Evolutionary conservation across 495 filamentous ascomycete species (phyloP).

Genomic region (Hypoxylon perforatum): DNA sequence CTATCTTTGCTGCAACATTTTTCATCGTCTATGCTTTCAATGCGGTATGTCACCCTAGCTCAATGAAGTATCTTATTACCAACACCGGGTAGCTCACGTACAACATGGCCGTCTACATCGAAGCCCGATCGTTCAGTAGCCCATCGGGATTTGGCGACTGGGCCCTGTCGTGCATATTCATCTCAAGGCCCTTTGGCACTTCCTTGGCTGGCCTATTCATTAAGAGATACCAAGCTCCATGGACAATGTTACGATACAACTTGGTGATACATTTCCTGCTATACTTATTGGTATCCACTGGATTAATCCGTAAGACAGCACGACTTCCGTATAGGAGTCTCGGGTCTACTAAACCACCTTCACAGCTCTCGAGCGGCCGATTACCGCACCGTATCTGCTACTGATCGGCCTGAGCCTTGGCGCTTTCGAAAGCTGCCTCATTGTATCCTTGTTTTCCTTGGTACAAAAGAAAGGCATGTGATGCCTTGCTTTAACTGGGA

Average conservation of each 20-base stretch:
- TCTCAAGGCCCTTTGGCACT: slow-evolving; percentile 6
- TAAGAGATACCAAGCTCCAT: slow-evolving; percentile 1
- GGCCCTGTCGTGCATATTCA: slow-evolving; percentile 9
- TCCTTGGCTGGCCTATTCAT: background rate
- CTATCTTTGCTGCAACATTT: background rate
- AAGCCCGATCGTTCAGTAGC: slow-evolving; percentile 1
- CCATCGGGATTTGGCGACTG: slow-evolving; percentile 8
- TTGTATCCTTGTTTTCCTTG: slow-evolving; percentile 7
- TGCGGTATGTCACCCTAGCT: background rate
- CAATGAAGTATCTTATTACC: background rate
- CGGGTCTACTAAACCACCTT: background rate
- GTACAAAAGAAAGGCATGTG: slow-evolving; percentile 5
- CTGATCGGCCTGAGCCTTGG: slow-evolving; percentile 5
- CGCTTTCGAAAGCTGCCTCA: slow-evolving; percentile 10
- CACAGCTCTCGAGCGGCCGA: slow-evolving; percentile 1
- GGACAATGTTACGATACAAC: slow-evolving; percentile 2
- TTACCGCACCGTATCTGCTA: background rate
- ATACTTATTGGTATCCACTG: slow-evolving; percentile 3
- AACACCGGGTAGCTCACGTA: slow-evolving; percentile 5
- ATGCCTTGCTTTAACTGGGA: background rate
- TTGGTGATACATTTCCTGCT: slow-evolving; percentile 5
- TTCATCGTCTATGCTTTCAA: slow-evolving; percentile 9
- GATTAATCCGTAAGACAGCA: slow-evolving; percentile 4
- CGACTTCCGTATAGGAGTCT: background rate
- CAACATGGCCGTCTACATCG: slow-evolving; percentile 10